These are phyloP conservation scores for Bondarzewia mesenterica DNA, from an alignment of 1,284 basidiomycete genomes.

Conservation along the genomic window DNA sequence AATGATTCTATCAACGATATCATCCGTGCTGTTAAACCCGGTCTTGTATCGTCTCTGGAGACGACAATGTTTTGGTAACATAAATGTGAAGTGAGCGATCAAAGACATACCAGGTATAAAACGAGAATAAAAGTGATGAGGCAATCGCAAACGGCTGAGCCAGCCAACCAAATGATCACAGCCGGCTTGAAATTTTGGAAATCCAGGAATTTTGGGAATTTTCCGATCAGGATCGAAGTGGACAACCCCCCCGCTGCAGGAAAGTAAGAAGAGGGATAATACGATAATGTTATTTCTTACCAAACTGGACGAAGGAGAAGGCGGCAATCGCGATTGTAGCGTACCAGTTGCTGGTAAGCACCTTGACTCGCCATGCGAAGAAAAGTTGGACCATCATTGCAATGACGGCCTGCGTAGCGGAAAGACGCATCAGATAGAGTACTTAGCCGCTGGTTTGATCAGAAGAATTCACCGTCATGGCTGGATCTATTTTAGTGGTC, in stretches of 20 bases:
- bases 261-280: not conserved
- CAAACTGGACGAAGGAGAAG: not conserved
- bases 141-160: not conserved
- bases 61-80: not conserved
- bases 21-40: not conserved
- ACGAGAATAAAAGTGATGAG: not conserved
- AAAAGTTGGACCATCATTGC: not conserved
- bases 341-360: not conserved
- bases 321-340: not conserved
- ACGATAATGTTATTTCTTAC: not conserved
- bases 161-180: not conserved
- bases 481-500: not conserved
- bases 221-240: not conserved
- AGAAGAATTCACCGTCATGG: not conserved
- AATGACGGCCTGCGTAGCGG: not conserved
- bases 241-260: not conserved
- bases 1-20: not conserved
- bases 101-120: not conserved
- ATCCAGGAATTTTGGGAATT: not conserved
- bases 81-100: not conserved
- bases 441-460: not conserved
- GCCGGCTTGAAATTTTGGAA: not conserved
- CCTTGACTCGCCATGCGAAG: not conserved
- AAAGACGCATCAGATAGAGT: not conserved
- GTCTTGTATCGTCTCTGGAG: not conserved